These are phyloP conservation scores for Pisolithus albus DNA, from an alignment of 768 basidiomycete genomes.

Conservation along the genomic window DNA sequence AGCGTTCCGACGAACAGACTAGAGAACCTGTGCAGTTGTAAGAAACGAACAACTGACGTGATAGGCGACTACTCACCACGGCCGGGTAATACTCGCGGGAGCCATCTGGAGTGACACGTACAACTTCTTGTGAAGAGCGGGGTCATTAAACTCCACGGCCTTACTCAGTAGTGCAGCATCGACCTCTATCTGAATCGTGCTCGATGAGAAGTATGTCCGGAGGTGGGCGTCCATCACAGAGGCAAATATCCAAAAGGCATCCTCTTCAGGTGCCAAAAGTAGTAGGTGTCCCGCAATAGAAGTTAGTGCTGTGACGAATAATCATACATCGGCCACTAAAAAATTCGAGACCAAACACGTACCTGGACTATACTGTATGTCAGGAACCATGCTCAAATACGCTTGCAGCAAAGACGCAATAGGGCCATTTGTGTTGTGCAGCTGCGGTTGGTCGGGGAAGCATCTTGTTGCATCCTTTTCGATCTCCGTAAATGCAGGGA, in stretches of 20 bases:
- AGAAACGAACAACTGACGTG: neutral
- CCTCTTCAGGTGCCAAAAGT: conserved; percentile 74
- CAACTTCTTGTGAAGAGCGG: conserved; percentile 55
- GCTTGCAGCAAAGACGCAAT: conserved; percentile 58
- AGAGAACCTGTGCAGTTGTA: conserved; percentile 48
- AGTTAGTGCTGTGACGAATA: conserved; percentile 46
- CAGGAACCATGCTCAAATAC: conserved; percentile 81
- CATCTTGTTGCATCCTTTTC: conserved; percentile 49
- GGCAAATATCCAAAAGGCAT: conserved; percentile 87
- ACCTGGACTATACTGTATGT: conserved; percentile 66
- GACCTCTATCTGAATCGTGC: conserved; percentile 61
- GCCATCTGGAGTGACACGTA: conserved; percentile 57
- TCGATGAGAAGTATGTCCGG: conserved; percentile 67
- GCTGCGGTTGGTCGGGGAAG: conserved; percentile 53
- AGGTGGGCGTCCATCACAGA: conserved; percentile 81
- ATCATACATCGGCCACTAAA: neutral
- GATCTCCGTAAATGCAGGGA: conserved; percentile 45
- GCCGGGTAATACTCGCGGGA: conserved; percentile 50
- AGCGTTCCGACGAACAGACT: conserved; percentile 63
- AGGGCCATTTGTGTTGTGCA: conserved; percentile 51
- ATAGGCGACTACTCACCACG: conserved; percentile 43
- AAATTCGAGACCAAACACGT: conserved; percentile 8
- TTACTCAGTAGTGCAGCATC: conserved; percentile 66
- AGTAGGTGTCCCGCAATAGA: conserved; percentile 67
- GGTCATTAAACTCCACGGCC: conserved; percentile 59